These are phyloP conservation scores for Nicotiana attenuata DNA, from an alignment of 257 asterid species.

Conservation along the genomic window DNA sequence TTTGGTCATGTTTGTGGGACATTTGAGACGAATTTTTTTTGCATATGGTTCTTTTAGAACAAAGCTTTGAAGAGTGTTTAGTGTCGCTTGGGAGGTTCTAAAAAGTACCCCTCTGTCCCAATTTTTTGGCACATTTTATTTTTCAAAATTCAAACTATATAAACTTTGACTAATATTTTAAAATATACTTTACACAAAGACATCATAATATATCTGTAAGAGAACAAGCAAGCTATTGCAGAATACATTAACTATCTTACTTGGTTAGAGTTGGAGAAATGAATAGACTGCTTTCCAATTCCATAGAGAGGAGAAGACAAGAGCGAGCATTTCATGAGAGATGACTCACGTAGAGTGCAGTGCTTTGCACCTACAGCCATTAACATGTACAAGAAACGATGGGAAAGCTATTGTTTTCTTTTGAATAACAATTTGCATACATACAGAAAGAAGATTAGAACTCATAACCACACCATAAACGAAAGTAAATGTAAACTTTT, in stretches of 20 bases:
- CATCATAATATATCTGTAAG: not conserved
- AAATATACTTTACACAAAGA: not conserved
- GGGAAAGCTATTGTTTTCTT: not conserved
- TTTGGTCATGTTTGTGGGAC: too few species aligned
- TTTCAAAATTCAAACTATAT: too few species aligned
- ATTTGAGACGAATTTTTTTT: too few species aligned
- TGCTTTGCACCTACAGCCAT: constrained; percentile 34
- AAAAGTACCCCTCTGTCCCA: too few species aligned
- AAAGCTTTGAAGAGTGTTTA: too few species aligned
- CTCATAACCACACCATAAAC: not conserved
- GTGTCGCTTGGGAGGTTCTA: too few species aligned
- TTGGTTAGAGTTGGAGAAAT: constrained; percentile 19
- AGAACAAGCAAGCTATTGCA: not conserved
- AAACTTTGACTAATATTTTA: too few species aligned
- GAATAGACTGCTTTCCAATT: constrained; percentile 37
- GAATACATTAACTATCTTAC: not conserved
- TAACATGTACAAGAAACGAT: too few species aligned
- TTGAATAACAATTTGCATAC: not conserved
- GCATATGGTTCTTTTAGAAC: too few species aligned
- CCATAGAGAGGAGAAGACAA: constrained; percentile 33
- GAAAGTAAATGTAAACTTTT: too few species aligned
- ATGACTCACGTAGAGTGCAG: constrained; percentile 25
- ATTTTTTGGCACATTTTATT: too few species aligned
- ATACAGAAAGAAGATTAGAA: not conserved
- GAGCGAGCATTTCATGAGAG: constrained; percentile 21